A percentile compares a stretch with the other conserved stretches of the same genome.
These are phyloP conservation scores for Quercus gilva DNA, from an alignment of 306 rosid genomes.

Conservation along the genomic window DNA sequence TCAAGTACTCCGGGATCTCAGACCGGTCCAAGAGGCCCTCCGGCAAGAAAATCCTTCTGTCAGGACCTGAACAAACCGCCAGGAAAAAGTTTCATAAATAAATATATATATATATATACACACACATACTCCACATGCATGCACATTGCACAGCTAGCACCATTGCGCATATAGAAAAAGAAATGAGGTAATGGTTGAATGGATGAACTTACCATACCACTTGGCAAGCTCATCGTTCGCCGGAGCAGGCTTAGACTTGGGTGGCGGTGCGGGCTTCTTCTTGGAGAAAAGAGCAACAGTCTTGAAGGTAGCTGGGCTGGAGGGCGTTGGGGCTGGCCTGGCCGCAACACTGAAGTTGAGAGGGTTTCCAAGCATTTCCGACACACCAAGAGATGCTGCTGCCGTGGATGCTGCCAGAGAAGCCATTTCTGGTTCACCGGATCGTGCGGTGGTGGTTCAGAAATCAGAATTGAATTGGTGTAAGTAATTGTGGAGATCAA, in stretches of 20 bases:
- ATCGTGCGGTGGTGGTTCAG: neutral
- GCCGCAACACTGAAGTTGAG: slow-evolving; percentile 59
- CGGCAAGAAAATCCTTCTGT: slow-evolving; percentile 93
- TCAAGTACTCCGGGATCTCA: slow-evolving; percentile 96
- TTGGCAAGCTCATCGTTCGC: slow-evolving; percentile 85
- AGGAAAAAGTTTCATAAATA: neutral
- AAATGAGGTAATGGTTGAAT: neutral
- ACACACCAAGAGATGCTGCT: slow-evolving; percentile 74
- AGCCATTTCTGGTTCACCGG: slow-evolving; percentile 52
- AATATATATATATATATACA: neutral
- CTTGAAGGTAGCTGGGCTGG: slow-evolving; percentile 59
- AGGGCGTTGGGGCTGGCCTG: slow-evolving; percentile 61
- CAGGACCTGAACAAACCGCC: slow-evolving; percentile 69
- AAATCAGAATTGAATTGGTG: neutral
- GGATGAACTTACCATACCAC: slow-evolving; percentile 86
- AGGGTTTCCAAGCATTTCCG: slow-evolving; percentile 87
- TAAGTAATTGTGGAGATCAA: neutral
- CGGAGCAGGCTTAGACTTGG: slow-evolving; percentile 65
- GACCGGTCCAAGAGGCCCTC: slow-evolving; percentile 93
- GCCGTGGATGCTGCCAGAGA: slow-evolving; percentile 70
- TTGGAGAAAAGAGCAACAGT: slow-evolving; percentile 74
- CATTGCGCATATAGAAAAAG: neutral
- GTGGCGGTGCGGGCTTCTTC: slow-evolving; percentile 64
- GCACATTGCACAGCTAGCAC: neutral
- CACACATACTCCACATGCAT: neutral